These are phyloP conservation scores for Aspergillus tanneri DNA, from an alignment of 2,329 filamentous ascomycete genomes.

Conservation along the genomic window DNA sequence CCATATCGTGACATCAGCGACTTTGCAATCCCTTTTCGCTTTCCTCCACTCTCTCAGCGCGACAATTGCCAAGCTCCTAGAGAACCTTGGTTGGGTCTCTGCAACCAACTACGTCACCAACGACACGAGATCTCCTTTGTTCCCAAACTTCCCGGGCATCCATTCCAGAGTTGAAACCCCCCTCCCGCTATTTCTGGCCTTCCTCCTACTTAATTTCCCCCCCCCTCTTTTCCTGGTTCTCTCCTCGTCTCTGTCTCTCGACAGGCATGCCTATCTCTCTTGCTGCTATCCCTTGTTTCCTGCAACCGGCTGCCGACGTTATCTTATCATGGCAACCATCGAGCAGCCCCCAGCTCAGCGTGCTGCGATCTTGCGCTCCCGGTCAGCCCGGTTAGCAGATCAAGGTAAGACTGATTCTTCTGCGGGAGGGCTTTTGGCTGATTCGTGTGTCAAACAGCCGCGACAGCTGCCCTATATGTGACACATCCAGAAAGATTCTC, in stretches of 20 bases:
- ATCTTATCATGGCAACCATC: constrained; percentile 32
- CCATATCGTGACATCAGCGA: constrained; percentile 23
- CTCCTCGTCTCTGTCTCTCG: constrained; percentile 1
- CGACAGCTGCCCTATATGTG: constrained; percentile 61
- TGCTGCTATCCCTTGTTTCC: constrained; percentile 7
- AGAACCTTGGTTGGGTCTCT: constrained; percentile 23
- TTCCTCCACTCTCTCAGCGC: not conserved
- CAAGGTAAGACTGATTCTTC: constrained; percentile 30
- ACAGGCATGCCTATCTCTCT: constrained; percentile 24
- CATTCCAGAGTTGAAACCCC: constrained; percentile 14
- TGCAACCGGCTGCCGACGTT: constrained; percentile 11
- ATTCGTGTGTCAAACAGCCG: constrained; percentile 44
- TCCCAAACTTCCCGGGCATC: constrained; percentile 27
- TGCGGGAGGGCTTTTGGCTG: constrained; percentile 1
- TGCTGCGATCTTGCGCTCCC: constrained; percentile 17
- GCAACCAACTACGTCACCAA: constrained; percentile 35
- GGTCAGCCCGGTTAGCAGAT: constrained; percentile 33
- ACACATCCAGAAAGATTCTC: constrained; percentile 44
- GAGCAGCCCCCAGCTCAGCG: constrained; percentile 25
- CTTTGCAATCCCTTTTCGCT: constrained; percentile 1
- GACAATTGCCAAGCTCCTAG: constrained; percentile 11
- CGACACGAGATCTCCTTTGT: constrained; percentile 11
- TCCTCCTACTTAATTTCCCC: not conserved
- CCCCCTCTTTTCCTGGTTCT: not conserved
- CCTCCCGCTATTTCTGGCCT: constrained; percentile 12